Percentiles rank a stretch among this genome's conserved stretches.
Conservation (phyloP, 208 protist genomes). For the Tetramitus jugosus region DNA sequence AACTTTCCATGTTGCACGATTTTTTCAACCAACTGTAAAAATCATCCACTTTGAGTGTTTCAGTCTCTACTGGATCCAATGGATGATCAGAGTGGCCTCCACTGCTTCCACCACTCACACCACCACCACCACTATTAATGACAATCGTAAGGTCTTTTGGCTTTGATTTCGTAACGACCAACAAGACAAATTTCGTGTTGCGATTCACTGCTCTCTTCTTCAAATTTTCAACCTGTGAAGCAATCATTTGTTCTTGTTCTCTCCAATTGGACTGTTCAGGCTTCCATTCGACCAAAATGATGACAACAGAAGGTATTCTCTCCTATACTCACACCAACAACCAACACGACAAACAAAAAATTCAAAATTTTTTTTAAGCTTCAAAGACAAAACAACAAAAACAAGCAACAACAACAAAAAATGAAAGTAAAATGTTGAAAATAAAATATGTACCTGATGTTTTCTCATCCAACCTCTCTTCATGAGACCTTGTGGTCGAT, state of each 20-base stretch:
- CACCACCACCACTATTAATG: too few species aligned
- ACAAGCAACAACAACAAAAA: too few species aligned
- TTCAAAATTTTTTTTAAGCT: too few species aligned
- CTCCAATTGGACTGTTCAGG: background rate
- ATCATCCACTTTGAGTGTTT: background rate
- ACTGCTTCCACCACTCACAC: too few species aligned
- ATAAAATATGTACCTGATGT: background rate
- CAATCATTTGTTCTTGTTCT: background rate
- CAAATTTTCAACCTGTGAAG: background rate
- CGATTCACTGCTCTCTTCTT: background rate
- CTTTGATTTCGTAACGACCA: background rate
- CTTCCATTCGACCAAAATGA: background rate
- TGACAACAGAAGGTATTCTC: background rate
- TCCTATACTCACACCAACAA: too few species aligned
- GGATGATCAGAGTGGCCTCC: too few species aligned
- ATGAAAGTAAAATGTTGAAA: too few species aligned
- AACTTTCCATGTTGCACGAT: background rate
- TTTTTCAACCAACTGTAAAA: background rate
- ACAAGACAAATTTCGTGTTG: background rate
- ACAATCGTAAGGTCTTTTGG: too few species aligned
- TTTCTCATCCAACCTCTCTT: background rate
- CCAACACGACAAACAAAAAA: too few species aligned
- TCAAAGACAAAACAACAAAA: too few species aligned
- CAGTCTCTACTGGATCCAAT: background rate
- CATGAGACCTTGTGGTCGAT: background rate